Percentiles rank a stretch among this genome's conserved stretches.
Conservation (phyloP, 495 filamentous ascomycete genomes). For the Darksidea phi region DNA sequence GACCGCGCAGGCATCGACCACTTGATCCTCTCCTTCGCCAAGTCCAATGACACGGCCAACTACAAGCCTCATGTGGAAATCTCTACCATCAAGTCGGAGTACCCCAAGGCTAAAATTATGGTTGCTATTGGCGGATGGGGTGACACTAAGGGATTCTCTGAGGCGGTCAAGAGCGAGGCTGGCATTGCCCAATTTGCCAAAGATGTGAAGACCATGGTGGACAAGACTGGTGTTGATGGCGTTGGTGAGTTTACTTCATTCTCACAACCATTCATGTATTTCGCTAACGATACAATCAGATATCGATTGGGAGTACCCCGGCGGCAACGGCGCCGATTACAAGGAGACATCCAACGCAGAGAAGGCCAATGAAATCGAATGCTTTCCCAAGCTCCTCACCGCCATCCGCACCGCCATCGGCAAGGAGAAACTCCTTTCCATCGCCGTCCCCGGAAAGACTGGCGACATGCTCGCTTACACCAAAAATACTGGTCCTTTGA, state of each 20-base stretch:
- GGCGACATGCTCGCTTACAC: conserved; percentile 75
- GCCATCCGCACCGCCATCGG: conserved; percentile 62
- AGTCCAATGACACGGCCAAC: conserved; percentile 5
- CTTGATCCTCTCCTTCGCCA: conserved; percentile 27
- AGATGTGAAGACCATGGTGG: conserved; percentile 64
- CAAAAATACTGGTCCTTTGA: conserved; percentile 58
- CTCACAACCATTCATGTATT: background rate
- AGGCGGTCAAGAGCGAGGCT: conserved; percentile 54
- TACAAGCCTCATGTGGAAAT: conserved; percentile 19
- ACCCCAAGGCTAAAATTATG: conserved; percentile 48
- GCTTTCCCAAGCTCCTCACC: conserved; percentile 62
- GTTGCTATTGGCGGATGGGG: conserved; percentile 76
- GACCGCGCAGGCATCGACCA: conserved; percentile 28
- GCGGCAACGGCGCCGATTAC: conserved; percentile 76
- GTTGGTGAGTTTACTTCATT: conserved; percentile 18
- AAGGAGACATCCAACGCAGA: conserved; percentile 62
- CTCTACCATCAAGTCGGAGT: conserved; percentile 22
- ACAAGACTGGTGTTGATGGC: conserved; percentile 45
- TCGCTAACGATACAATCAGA: conserved; percentile 47
- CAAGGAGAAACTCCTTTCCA: conserved; percentile 60
- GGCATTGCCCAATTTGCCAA: conserved; percentile 59
- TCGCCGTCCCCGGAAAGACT: conserved; percentile 66
- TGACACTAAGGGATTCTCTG: conserved; percentile 61
- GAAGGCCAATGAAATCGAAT: conserved; percentile 61
- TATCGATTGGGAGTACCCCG: conserved; percentile 81